Percentiles rank a stretch among this genome's conserved stretches.
Conservation (phyloP, 2,329 filamentous ascomycete genomes). For the Penicillium oxalicum region DNA sequence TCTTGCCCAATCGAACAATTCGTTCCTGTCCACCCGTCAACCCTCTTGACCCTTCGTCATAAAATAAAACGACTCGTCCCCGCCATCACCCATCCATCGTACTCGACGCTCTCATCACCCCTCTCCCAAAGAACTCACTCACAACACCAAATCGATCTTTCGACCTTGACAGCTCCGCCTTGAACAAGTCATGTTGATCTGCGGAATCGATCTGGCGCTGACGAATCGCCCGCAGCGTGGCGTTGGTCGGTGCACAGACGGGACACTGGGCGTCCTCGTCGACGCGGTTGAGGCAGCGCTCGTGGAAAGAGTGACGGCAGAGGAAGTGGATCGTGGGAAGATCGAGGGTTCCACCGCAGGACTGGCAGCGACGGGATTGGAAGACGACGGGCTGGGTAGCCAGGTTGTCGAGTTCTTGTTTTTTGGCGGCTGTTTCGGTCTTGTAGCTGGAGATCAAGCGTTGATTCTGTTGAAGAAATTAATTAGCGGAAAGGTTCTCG, state of each 20-base stretch:
- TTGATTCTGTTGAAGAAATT: slow-evolving; percentile 52
- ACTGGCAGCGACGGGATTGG: slow-evolving; percentile 79
- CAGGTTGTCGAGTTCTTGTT: slow-evolving; percentile 70
- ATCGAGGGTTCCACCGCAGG: slow-evolving; percentile 72
- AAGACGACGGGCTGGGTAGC: slow-evolving; percentile 78
- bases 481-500: background rate
- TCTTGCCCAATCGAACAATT: no score
- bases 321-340: slow-evolving; percentile 91
- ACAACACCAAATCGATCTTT: slow-evolving; percentile 84
- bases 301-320: slow-evolving; percentile 95
- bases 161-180: slow-evolving; percentile 68
- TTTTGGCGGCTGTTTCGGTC: slow-evolving; percentile 72
- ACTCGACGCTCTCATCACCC: slow-evolving; percentile 63
- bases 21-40: no score
- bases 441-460: slow-evolving; percentile 78
- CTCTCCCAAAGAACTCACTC: slow-evolving; percentile 89
- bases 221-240: slow-evolving; percentile 81
- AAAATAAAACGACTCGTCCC: background rate
- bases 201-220: slow-evolving; percentile 80
- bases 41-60: background rate
- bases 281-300: slow-evolving; percentile 69
- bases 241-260: slow-evolving; percentile 74
- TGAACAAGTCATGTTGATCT: slow-evolving; percentile 82
- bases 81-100: slow-evolving; percentile 24
- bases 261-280: slow-evolving; percentile 73